A percentile compares a stretch with the other conserved stretches of the same genome.
Evolutionary conservation across 2,329 filamentous ascomycete species (phyloP).

Genomic region (Aulographum hederae): DNA sequence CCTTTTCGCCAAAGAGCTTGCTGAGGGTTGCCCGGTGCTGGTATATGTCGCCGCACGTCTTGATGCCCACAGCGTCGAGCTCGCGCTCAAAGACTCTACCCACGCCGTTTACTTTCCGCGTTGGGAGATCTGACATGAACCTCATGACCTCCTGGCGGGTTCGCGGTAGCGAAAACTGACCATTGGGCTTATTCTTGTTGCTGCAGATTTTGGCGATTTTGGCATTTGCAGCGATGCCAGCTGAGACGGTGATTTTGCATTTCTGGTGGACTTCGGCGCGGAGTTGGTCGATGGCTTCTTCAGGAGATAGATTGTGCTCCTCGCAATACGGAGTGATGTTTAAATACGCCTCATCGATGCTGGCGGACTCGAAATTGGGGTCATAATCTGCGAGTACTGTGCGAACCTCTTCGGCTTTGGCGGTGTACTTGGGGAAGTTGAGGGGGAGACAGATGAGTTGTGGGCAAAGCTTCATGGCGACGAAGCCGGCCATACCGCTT

Average conservation of each 20-base stretch:
- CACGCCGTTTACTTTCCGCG: slow-evolving; percentile 87
- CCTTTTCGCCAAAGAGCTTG: slow-evolving; percentile 78
- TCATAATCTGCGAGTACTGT: slow-evolving; percentile 76
- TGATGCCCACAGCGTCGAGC: slow-evolving; percentile 69
- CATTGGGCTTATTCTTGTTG: slow-evolving; percentile 92
- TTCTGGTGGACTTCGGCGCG: slow-evolving; percentile 57
- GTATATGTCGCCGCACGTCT: slow-evolving; percentile 79
- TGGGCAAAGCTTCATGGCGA: slow-evolving; percentile 86
- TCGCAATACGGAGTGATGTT: slow-evolving; percentile 78
- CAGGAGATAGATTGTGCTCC: slow-evolving; percentile 47
- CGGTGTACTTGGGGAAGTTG: slow-evolving; percentile 79
- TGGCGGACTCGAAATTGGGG: slow-evolving; percentile 76
- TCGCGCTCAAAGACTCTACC: slow-evolving; percentile 87
- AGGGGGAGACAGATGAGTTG: slow-evolving; percentile 63
- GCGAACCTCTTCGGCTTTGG: slow-evolving; percentile 78
- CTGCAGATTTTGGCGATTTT: slow-evolving; percentile 91
- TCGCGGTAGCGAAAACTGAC: slow-evolving; percentile 61
- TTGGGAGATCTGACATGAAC: slow-evolving; percentile 71
- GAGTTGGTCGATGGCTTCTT: slow-evolving; percentile 60
- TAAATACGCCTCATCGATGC: slow-evolving; percentile 89
- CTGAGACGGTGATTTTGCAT: slow-evolving; percentile 75
- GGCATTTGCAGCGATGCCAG: slow-evolving; percentile 84
- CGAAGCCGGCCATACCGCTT: slow-evolving; percentile 90
- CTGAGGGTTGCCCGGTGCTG: slow-evolving; percentile 52
- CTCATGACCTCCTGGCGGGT: slow-evolving; percentile 59